phyloP scores from a whole-genome alignment of 2,329 filamentous ascomycete genomes.

The Colletotrichum tamarilloi region DNA sequence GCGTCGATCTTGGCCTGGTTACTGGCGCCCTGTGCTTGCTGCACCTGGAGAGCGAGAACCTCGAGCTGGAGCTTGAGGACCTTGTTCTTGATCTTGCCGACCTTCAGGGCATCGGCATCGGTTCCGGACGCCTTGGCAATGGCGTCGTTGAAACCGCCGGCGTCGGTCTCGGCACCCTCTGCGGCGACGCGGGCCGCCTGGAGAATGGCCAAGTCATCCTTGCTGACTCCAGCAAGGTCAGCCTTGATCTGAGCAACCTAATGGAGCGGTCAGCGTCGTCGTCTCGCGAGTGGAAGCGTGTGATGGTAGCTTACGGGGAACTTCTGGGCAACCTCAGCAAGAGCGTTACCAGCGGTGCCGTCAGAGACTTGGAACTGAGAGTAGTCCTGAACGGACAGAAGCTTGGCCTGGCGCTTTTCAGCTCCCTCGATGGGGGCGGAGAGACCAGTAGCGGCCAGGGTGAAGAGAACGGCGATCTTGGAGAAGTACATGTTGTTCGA shows the following conservation, averaged over 20 bases:
- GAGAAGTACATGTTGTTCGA: conserved; percentile 49
- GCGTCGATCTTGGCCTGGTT: conserved; percentile 55
- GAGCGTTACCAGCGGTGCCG: conserved; percentile 63
- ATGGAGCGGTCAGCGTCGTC: neutral
- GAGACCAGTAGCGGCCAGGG: conserved; percentile 48
- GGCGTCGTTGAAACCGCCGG: conserved; percentile 62
- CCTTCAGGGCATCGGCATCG: conserved; percentile 58
- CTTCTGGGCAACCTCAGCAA: conserved; percentile 63
- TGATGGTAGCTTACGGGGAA: conserved; percentile 57
- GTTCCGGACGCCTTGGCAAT: conserved; percentile 57
- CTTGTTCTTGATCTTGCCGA: conserved; percentile 71
- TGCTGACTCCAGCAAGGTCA: conserved; percentile 58
- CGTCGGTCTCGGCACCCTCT: conserved; percentile 63
- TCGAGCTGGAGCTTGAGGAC: conserved; percentile 67
- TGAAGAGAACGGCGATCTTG: conserved; percentile 49
- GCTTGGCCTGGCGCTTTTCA: conserved; percentile 39
- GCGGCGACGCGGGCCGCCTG: conserved; percentile 60
- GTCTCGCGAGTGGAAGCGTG: too few species aligned
- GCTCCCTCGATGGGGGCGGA: conserved; percentile 39
- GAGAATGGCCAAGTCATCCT: conserved; percentile 61
- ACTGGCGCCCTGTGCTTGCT: conserved; percentile 60
- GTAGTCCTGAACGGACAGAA: conserved; percentile 31
- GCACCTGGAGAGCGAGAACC: conserved; percentile 60
- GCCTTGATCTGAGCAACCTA: conserved; percentile 35
- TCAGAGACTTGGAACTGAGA: conserved; percentile 57